These are phyloP conservation scores for Diaporthe citrichinensis DNA, from an alignment of 2,329 filamentous ascomycete species.

Conservation along the genomic window DNA sequence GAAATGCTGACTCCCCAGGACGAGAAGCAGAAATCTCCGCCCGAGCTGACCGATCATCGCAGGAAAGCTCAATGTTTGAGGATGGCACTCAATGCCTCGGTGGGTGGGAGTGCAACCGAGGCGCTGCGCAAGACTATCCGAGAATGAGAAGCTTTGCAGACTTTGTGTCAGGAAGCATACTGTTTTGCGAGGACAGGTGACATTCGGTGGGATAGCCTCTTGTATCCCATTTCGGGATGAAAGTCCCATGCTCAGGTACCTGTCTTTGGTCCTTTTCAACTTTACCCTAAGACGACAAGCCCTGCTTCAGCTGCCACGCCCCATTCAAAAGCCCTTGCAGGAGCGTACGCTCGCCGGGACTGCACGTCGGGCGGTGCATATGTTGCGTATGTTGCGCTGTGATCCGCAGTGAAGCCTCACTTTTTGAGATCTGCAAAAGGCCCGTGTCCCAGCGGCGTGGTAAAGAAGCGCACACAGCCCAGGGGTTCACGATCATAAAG, in stretches of 20 bases:
- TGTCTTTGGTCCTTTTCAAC: not conserved
- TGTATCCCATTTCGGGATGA: not conserved
- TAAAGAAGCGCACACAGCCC: slow-evolving; percentile 9
- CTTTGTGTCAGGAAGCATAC: not conserved
- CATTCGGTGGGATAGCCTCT: not conserved
- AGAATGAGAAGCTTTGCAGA: not conserved
- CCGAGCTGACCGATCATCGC: not conserved
- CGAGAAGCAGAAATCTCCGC: not conserved
- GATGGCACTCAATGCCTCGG: no score
- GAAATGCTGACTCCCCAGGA: not conserved
- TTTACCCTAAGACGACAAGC: not conserved
- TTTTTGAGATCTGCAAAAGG: slow-evolving; percentile 1
- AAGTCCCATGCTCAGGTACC: not conserved
- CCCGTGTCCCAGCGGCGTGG: slow-evolving; percentile 11
- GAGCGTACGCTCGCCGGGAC: not conserved
- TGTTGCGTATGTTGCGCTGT: not conserved
- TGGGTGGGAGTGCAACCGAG: not conserved
- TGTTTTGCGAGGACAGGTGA: not conserved
- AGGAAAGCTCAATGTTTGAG: not conserved
- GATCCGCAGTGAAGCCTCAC: slow-evolving; percentile 9
- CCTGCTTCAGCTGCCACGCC: not conserved
- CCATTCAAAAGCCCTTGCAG: not conserved
- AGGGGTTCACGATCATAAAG: not conserved
- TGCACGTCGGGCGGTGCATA: not conserved
- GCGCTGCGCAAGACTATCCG: not conserved